Evolutionary conservation across 352 stramenopile genomes (phyloP).

Genomic region (Globisporangium nagaii): DNA sequence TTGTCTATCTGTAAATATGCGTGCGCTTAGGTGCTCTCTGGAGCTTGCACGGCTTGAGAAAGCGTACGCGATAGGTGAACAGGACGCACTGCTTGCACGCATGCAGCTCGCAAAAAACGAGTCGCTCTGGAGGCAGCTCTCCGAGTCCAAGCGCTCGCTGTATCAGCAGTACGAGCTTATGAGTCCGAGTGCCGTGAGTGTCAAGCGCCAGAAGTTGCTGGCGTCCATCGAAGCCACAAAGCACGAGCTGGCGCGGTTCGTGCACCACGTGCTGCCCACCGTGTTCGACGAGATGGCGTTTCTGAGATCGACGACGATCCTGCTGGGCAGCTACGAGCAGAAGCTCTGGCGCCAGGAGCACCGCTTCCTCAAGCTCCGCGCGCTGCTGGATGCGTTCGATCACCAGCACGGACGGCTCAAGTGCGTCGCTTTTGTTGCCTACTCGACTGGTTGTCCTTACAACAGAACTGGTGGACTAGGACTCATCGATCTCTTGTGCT

Average conservation of each 20-base stretch:
- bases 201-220: constrained; percentile 6
- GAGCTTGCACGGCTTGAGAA: constrained; percentile 30
- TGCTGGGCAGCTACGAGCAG: constrained; percentile 40
- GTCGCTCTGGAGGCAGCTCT: constrained; percentile 12
- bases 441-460: not conserved
- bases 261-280: constrained; percentile 12
- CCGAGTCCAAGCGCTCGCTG: constrained; percentile 13
- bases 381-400: constrained; percentile 26
- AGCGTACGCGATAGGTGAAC: constrained; percentile 25
- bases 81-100: constrained; percentile 25
- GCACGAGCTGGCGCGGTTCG: constrained; percentile 19
- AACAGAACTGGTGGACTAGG: not conserved
- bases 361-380: constrained; percentile 26
- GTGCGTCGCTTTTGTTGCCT: constrained; percentile 10
- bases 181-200: constrained; percentile 12
- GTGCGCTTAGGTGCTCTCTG: constrained; percentile 19
- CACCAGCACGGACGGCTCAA: constrained; percentile 30
- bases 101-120: constrained; percentile 24
- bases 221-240: constrained; percentile 16
- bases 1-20: not conserved
- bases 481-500: not conserved
- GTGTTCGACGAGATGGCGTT: constrained; percentile 31
- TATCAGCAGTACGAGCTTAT: constrained; percentile 37
- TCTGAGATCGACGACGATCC: constrained; percentile 28
- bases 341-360: constrained; percentile 41